A percentile compares a stretch with the other conserved stretches of the same genome.
These are phyloP conservation scores for Pyrenochaeta sp. DNA, from an alignment of 2,329 filamentous ascomycete genomes.

Conservation along the genomic window DNA sequence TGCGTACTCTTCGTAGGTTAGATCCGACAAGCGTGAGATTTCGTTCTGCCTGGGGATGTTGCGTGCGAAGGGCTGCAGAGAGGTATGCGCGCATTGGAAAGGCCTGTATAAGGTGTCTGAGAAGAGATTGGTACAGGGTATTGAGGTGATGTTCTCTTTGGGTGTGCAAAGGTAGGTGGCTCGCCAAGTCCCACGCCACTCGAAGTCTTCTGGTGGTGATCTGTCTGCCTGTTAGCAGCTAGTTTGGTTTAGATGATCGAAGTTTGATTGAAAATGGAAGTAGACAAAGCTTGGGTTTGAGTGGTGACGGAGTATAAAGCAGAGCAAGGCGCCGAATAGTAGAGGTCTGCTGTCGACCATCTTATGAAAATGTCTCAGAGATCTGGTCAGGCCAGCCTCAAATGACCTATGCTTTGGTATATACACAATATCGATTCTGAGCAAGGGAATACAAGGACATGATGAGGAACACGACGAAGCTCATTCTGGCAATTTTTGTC, in stretches of 20 bases:
- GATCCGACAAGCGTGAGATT: slow-evolving; percentile 73
- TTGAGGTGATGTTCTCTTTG: slow-evolving; percentile 60
- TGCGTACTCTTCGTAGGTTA: slow-evolving; percentile 78
- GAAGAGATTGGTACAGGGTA: slow-evolving; percentile 82
- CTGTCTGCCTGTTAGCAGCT: slow-evolving; percentile 37
- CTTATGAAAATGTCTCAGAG: not conserved
- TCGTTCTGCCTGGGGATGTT: slow-evolving; percentile 77
- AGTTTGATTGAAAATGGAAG: not conserved
- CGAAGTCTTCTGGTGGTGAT: slow-evolving; percentile 57
- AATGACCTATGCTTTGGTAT: not conserved
- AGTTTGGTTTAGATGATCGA: not conserved
- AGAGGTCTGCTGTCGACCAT: not conserved
- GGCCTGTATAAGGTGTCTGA: slow-evolving; percentile 91
- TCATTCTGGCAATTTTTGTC: not conserved
- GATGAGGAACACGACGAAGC: not conserved
- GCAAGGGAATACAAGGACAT: not conserved
- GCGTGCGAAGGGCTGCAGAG: slow-evolving; percentile 70
- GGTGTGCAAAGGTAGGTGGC: slow-evolving; percentile 74
- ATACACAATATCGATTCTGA: not conserved
- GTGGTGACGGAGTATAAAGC: not conserved
- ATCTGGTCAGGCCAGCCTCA: too few species aligned
- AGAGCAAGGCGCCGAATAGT: not conserved
- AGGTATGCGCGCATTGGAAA: slow-evolving; percentile 84
- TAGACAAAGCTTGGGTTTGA: not conserved
- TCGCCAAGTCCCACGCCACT: slow-evolving; percentile 87